Conservation (phyloP, 805 yeast genomes). For the Yarrowia deformans region DNA sequence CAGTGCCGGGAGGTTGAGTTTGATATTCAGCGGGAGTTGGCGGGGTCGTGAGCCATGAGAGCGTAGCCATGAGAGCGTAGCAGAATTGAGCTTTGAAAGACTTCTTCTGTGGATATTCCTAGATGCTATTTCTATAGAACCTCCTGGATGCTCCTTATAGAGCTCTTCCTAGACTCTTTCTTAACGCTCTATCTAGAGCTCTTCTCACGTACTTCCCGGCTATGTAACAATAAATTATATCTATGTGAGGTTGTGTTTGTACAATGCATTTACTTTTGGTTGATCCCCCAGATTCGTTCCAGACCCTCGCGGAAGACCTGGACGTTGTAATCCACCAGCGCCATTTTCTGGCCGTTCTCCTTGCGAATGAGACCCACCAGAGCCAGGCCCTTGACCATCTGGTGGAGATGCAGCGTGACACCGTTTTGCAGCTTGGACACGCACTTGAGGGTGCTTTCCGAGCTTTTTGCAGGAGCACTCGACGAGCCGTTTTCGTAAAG, state of each 20-base stretch:
- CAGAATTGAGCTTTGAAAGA: no score
- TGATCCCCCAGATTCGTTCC: constrained; percentile 51
- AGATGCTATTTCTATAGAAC: no score
- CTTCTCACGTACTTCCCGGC: no score
- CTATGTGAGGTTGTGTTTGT: neutral
- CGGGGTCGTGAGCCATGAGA: neutral
- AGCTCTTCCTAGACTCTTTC: no score
- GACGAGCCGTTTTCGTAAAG: constrained; percentile 46
- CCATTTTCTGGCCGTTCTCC: constrained; percentile 60
- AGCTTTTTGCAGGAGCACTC: constrained; percentile 36
- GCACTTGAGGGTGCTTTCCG: constrained; percentile 60
- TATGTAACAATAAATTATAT: neutral
- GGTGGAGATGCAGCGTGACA: constrained; percentile 79
- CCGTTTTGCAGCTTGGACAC: constrained; percentile 83
- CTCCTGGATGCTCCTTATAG: no score
- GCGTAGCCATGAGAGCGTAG: no score
- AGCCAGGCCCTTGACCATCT: constrained; percentile 92
- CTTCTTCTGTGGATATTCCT: no score
- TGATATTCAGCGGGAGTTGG: constrained; percentile 7
- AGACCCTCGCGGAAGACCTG: constrained; percentile 78
- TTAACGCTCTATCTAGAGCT: no score
- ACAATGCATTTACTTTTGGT: constrained; percentile 24
- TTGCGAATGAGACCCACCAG: constrained; percentile 83
- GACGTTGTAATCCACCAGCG: constrained; percentile 89
- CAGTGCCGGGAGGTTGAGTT: constrained; percentile 12